Base-by-base conservation (phyloP, 2,329 filamentous ascomycete species). In the Microcyclospora pomicola region DNA sequence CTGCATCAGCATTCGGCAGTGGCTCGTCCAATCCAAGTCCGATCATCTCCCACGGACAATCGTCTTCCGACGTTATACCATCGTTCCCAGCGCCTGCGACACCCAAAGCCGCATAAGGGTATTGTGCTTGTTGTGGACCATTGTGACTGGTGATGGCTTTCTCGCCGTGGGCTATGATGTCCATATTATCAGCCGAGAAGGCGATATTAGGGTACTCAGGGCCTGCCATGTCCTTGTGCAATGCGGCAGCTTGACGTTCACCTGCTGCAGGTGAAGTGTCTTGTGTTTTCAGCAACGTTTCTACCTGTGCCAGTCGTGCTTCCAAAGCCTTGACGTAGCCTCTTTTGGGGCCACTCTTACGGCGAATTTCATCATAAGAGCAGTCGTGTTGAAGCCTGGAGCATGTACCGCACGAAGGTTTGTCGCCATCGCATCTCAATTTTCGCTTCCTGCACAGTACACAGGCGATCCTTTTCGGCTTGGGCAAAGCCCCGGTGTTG, bases 281-380 rank as follows among this genome's bases (percentile, higher is more conserved):
- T 33, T 92, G 81, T 5, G 75, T 83, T 64, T 88, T 92, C 43
- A 95, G 67, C 39, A 95, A 65, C 2, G 82, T 91, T 66, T 95
- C 88, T 39, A 96, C 87, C 70, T 95, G 87, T 43, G 50, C 51
- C 54, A 98, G 65, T 59, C 91, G 75, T 58, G 92, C 87, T 62
- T 96, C 91, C 49, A 96, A 64, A 42, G 86, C 80, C 67, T 94
- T 94, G 44, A 94, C 87, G 58, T 95, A 94, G 51, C 87, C 87
- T 56, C 87, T 73, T 67, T 94, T 94, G 2, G 87, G 87, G 2
- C 87, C 87, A 59, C 86, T 93, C 73, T 94, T 94, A 64, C 85
- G 83, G 57, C 87, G 75, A 51, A 88, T 80, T 64, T 94, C 86
- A 56, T 94, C 86, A 56, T 94, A 94, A 43, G 82, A 78, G 64